Evolutionary conservation across 768 basidiomycete species (phyloP).

Genomic region (Tylopilus felleus): DNA sequence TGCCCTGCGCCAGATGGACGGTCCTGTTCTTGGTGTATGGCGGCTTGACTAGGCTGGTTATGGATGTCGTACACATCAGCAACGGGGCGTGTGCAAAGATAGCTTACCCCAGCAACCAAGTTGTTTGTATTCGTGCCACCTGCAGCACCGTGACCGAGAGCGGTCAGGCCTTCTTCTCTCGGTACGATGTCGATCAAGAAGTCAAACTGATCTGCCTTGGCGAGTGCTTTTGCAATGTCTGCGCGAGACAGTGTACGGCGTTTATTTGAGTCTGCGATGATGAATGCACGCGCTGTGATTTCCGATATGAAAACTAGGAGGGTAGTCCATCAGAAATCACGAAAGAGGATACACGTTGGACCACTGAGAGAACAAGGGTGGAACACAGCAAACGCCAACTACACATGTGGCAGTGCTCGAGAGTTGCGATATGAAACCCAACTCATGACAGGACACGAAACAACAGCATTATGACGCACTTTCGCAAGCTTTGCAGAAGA

Average conservation of each 20-base stretch:
- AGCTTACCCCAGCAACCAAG: slow-evolving; percentile 26
- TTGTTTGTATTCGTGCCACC: slow-evolving; percentile 13
- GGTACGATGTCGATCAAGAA: slow-evolving; percentile 97
- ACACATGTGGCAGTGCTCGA: slow-evolving; percentile 1
- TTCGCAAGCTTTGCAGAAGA: slow-evolving; percentile 98
- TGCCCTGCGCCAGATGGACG: slow-evolving; percentile 19
- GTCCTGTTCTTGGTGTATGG: slow-evolving; percentile 26
- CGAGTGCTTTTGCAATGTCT: slow-evolving; percentile 90
- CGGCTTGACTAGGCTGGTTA: slow-evolving; percentile 23
- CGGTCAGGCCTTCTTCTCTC: slow-evolving; percentile 57
- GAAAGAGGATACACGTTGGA: neutral
- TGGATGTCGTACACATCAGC: neutral
- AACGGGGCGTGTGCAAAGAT: neutral
- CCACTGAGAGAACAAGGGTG: neutral
- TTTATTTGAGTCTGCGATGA: slow-evolving; percentile 93
- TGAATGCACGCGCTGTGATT: slow-evolving; percentile 93
- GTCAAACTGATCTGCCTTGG: slow-evolving; percentile 94
- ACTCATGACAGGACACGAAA: neutral
- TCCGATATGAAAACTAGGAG: slow-evolving; percentile 90
- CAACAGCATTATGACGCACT: slow-evolving; percentile 52
- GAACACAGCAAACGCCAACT: neutral
- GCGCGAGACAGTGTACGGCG: slow-evolving; percentile 91
- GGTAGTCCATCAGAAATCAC: neutral
- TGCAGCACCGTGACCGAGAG: slow-evolving; percentile 13
- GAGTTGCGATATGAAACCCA: neutral